Evolutionary conservation across 2,329 filamentous ascomycete genomes (phyloP).

Genomic region (Cercospora zeina): DNA sequence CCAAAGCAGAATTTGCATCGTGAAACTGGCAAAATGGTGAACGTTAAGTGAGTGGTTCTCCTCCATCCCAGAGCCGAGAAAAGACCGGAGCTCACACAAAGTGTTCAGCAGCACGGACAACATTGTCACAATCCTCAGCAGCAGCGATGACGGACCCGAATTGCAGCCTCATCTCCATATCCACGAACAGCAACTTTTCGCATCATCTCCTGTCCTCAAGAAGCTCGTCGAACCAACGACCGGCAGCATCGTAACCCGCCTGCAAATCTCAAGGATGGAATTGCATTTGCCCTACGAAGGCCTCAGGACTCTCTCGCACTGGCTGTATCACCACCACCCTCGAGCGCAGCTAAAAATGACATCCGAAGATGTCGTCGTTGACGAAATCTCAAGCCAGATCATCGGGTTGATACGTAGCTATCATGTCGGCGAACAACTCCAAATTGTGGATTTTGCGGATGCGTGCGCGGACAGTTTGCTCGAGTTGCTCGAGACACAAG

Average conservation of each 20-base stretch:
- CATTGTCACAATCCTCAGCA: constrained; percentile 3
- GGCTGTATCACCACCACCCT: neutral
- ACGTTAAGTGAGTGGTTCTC: neutral
- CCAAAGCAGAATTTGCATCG: neutral
- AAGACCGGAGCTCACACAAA: neutral
- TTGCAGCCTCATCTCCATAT: constrained; percentile 6
- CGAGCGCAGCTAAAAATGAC: too few relatives aligned
- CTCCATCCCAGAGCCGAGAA: too few relatives aligned
- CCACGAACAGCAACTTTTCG: neutral
- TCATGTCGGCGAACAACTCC: neutral
- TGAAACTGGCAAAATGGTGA: neutral
- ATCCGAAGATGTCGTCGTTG: neutral
- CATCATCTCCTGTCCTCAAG: neutral
- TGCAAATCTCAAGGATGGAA: neutral
- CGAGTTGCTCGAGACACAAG: neutral
- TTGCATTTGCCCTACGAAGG: neutral
- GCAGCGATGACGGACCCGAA: constrained; percentile 7
- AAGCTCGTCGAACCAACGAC: neutral
- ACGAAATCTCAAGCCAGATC: neutral
- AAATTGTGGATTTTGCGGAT: constrained; percentile 1
- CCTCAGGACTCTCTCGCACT: neutral
- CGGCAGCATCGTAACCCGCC: neutral
- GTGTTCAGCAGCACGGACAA: neutral
- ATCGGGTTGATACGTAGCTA: neutral
- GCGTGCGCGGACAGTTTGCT: neutral